Evolutionary conservation across 2,329 filamentous ascomycete species (phyloP).

Genomic region (Sporothrix brunneoviolacea): DNA sequence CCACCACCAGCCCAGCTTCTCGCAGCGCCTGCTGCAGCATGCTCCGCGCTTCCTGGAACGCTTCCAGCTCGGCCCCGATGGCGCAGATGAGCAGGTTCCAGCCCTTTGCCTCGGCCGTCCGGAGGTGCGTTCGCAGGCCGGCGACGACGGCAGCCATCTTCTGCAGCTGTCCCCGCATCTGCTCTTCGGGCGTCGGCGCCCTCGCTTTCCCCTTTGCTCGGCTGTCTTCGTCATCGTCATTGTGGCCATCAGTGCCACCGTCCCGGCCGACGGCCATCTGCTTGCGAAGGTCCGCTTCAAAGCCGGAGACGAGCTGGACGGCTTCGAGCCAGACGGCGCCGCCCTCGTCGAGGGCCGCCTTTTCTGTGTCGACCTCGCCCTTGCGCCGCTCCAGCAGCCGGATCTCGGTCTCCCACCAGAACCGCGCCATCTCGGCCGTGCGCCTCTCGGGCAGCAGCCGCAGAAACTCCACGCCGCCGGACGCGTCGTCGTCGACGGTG

Average conservation of each 20-base stretch:
- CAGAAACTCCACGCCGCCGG: slow-evolving; percentile 48
- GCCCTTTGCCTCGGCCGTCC: slow-evolving; percentile 50
- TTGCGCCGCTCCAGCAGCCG: slow-evolving; percentile 48
- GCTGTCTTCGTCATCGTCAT: slow-evolving; percentile 1
- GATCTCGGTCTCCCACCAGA: slow-evolving; percentile 64
- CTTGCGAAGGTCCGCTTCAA: slow-evolving; percentile 56
- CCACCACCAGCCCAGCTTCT: slow-evolving; percentile 24
- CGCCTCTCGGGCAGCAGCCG: slow-evolving; percentile 56
- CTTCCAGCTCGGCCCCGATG: slow-evolving; percentile 55
- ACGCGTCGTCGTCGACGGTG: slow-evolving; percentile 25
- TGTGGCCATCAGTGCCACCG: neutral
- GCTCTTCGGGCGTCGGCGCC: slow-evolving; percentile 13
- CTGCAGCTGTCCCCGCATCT: slow-evolving; percentile 36
- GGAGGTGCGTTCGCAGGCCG: slow-evolving; percentile 48
- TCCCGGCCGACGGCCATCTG: slow-evolving; percentile 38
- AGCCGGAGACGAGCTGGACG: slow-evolving; percentile 52
- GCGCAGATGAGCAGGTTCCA: slow-evolving; percentile 74
- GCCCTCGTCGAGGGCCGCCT: slow-evolving; percentile 60
- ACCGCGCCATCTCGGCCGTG: slow-evolving; percentile 62
- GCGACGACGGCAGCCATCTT: slow-evolving; percentile 51
- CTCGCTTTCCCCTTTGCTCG: slow-evolving; percentile 24
- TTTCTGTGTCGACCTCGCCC: slow-evolving; percentile 52
- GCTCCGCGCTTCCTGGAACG: slow-evolving; percentile 27
- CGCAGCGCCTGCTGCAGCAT: slow-evolving; percentile 27
- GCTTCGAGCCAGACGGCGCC: slow-evolving; percentile 59